phyloP scores from a whole-genome alignment of 2,329 filamentous ascomycete genomes.

The Fusarium sp. region DNA sequence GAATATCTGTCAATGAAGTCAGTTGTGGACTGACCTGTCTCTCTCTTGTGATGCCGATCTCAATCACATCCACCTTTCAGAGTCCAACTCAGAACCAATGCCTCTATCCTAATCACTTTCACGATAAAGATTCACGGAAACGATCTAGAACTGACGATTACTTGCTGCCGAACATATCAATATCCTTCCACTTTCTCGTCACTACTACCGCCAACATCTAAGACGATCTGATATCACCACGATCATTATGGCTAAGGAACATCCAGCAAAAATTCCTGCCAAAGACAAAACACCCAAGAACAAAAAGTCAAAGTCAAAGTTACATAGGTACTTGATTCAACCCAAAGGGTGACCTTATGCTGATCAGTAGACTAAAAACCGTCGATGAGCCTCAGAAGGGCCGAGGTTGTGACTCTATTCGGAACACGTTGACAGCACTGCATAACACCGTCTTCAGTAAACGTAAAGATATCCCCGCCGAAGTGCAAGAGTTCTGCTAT shows the following conservation, averaged over 20 bases:
- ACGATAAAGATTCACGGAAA: not conserved
- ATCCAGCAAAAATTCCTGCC: too few species aligned
- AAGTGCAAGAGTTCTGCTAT: conserved; percentile 9
- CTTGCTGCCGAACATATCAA: not conserved
- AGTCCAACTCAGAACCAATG: not conserved
- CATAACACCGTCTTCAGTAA: not conserved
- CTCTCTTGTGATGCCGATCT: not conserved
- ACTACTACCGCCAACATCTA: not conserved
- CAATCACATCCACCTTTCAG: not conserved
- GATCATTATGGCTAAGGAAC: not conserved
- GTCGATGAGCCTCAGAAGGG: too few species aligned
- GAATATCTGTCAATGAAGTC: not conserved
- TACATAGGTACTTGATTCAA: not conserved
- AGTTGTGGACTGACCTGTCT: not conserved
- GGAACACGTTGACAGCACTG: not conserved
- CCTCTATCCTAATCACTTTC: not conserved
- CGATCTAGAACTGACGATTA: too few species aligned
- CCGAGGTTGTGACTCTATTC: not conserved
- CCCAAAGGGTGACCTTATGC: not conserved
- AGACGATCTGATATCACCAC: not conserved
- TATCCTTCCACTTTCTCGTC: not conserved
- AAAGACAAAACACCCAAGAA: not conserved
- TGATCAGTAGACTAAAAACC: not conserved
- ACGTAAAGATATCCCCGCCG: not conserved
- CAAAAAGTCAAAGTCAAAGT: not conserved